phyloP scores from a whole-genome alignment of 1,284 basidiomycete genomes.

The Leccinum subfulvum region DNA sequence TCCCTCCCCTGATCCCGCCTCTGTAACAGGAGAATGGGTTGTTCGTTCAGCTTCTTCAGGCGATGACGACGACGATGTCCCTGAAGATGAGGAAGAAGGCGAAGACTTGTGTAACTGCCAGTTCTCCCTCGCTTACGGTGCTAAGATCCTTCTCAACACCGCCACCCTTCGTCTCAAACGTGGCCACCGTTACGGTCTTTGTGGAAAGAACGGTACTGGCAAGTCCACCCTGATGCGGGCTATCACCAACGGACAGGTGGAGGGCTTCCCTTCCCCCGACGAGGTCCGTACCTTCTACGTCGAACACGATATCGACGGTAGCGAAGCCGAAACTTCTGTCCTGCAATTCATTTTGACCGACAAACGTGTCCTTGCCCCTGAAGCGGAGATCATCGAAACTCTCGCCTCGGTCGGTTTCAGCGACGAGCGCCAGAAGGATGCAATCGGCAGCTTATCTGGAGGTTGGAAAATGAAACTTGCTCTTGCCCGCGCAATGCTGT shows the following conservation, averaged over 20 bases:
- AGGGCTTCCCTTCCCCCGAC: constrained; percentile 95
- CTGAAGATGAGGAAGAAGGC: constrained; percentile 93
- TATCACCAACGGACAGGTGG: constrained; percentile 94
- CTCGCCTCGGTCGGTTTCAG: constrained; percentile 91
- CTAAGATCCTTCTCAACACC: constrained; percentile 96
- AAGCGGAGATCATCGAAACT: constrained; percentile 76
- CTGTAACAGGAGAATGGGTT: constrained; percentile 81
- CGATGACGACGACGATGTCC: constrained; percentile 65
- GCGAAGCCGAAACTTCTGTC: constrained; percentile 89
- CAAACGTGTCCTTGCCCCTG: constrained; percentile 75
- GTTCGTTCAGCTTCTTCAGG: constrained; percentile 86
- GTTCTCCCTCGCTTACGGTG: constrained; percentile 97
- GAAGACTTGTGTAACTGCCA: constrained; percentile 80
- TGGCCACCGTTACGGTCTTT: constrained; percentile 97
- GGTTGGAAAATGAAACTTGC: constrained; percentile 99
- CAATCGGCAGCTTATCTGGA: constrained; percentile 93
- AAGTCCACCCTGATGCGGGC: constrained; percentile 99
- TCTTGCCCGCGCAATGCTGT: constrained; percentile 96
- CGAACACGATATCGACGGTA: constrained; percentile 97
- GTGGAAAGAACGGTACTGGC: constrained; percentile 73
- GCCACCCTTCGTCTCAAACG: constrained; percentile 96
- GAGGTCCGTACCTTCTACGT: constrained; percentile 98
- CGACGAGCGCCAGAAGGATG: constrained; percentile 79
- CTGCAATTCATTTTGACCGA: constrained; percentile 87
- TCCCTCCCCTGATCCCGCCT: constrained; percentile 63